Base-by-base conservation (phyloP, 2,329 filamentous ascomycete genomes). In the Talaromyces funiculosus region DNA sequence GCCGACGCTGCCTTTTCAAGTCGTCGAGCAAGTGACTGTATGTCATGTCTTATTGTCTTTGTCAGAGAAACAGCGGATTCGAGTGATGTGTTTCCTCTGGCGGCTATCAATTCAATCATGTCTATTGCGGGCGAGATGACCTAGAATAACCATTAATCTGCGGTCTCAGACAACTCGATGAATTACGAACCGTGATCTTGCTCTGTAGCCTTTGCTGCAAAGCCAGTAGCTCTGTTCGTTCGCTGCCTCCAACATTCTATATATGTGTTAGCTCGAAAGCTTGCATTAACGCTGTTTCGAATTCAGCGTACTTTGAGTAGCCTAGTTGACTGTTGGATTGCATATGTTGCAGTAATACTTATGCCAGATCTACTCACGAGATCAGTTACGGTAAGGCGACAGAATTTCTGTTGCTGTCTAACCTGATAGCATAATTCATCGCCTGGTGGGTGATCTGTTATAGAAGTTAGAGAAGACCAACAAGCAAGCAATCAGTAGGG, bases 381-480 rank as follows among this genome's bases (percentile, higher is more conserved):
- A 7, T 33, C 12, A 33, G 31, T 3, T 12, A 33, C 31, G 5
- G 9, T 20, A 18, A 22, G 3, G 22, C 8, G 6, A 3, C 7
- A 12, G 22, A 3, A 8, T 2, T 47, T 16, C 24, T 49, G 14
- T 26, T 4, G 4, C 24, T 43, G 18, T 8, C 35, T 57, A 71
- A 77, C 75, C 90, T 82, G 68, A 97, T 92, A 72, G 92, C 92
- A 83, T 94, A 95, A 77, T 91, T 96, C 83, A 95, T 88, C 54
- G 90, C 90, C 77, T 95, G 90, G 67, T 87, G 83, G 61, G 86
- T 89, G 66, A 86, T 77, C 84, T 86, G 63, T 57, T 55, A 14
- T 9, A 31, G 43, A 9, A 14, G 24, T 62, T 3, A 62, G 61
- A 31, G 35, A 43, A 8, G 8, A 5, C 4, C 9, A 37, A 20